These are phyloP conservation scores for Aspergillus leporis DNA, from an alignment of 495 filamentous ascomycete genomes.

Conservation along the genomic window DNA sequence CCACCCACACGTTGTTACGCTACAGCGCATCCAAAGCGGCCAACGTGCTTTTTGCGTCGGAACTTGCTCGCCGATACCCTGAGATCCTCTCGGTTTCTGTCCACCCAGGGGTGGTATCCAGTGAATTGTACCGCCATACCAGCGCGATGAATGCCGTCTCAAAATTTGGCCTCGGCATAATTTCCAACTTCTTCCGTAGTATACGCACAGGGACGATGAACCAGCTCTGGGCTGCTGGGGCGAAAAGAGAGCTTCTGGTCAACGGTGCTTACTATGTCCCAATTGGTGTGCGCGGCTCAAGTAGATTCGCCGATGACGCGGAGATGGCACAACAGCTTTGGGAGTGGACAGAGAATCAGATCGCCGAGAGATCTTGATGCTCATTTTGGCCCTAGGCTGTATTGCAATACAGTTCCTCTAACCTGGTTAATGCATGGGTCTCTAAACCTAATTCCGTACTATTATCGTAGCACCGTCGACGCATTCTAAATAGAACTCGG, in stretches of 20 bases:
- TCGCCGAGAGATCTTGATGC: slow-evolving; percentile 28
- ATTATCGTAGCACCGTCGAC: too few relatives aligned
- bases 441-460: background rate
- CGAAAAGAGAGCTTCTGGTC: slow-evolving; percentile 31
- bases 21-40: slow-evolving; percentile 68
- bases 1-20: slow-evolving; percentile 18
- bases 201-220: slow-evolving; percentile 53
- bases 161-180: slow-evolving; percentile 23
- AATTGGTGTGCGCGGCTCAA: slow-evolving; percentile 43
- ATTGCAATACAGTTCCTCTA: background rate
- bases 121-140: slow-evolving; percentile 47
- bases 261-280: slow-evolving; percentile 61
- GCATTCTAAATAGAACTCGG: too few relatives aligned
- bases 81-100: slow-evolving; percentile 56
- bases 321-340: slow-evolving; percentile 54
- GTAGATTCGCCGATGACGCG: slow-evolving; percentile 43
- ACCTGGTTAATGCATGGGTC: background rate
- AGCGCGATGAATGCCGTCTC: slow-evolving; percentile 27
- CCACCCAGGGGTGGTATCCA: slow-evolving; percentile 67
- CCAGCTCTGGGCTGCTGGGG: slow-evolving; percentile 59
- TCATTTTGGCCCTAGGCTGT: background rate
- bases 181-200: slow-evolving; percentile 30
- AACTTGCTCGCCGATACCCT: slow-evolving; percentile 60
- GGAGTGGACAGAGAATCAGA: slow-evolving; percentile 63
- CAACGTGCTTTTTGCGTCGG: slow-evolving; percentile 60